A percentile compares a stretch with the other conserved stretches of the same genome.
Conservation (phyloP, 768 basidiomycete genomes). For the Lentinula lateritia region DNA sequence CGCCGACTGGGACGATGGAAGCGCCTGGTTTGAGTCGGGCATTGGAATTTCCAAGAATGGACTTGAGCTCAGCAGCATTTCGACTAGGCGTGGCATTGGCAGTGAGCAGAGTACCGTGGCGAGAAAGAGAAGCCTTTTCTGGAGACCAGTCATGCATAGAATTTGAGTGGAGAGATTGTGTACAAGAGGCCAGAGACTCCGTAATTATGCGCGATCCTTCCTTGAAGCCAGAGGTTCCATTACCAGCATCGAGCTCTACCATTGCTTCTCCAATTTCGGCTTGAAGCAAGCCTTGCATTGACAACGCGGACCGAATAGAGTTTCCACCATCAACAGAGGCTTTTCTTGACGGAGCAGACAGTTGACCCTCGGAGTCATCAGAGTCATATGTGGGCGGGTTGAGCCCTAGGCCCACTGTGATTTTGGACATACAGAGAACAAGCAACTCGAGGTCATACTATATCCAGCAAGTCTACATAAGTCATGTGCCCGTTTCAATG, state of each 20-base stretch:
- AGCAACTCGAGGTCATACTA: neutral
- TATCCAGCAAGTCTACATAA: no score
- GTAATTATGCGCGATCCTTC: conserved; percentile 34
- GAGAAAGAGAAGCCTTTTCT: conserved; percentile 23
- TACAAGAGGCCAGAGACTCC: conserved; percentile 24
- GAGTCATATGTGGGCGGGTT: neutral
- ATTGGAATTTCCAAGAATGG: conserved; percentile 57
- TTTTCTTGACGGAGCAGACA: neutral
- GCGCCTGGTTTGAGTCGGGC: conserved; percentile 53
- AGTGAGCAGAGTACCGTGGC: conserved; percentile 50
- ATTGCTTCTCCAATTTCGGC: conserved; percentile 44
- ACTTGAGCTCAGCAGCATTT: conserved; percentile 52
- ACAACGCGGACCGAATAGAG: conserved; percentile 27
- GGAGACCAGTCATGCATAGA: neutral
- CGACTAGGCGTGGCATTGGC: conserved; percentile 41
- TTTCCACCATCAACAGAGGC: neutral
- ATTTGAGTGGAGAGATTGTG: conserved; percentile 11
- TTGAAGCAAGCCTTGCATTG: conserved; percentile 41
- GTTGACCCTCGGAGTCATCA: neutral
- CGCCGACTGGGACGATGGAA: conserved; percentile 28
- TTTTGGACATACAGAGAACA: neutral
- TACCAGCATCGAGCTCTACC: conserved; percentile 36
- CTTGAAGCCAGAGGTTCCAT: conserved; percentile 30
- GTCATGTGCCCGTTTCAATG: neutral
- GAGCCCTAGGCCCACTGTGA: neutral